A percentile compares a stretch with the other conserved stretches of the same genome.
These are phyloP conservation scores for Pouteria glomerata DNA, from an alignment of 148 eudicot genomes.

Conservation along the genomic window DNA sequence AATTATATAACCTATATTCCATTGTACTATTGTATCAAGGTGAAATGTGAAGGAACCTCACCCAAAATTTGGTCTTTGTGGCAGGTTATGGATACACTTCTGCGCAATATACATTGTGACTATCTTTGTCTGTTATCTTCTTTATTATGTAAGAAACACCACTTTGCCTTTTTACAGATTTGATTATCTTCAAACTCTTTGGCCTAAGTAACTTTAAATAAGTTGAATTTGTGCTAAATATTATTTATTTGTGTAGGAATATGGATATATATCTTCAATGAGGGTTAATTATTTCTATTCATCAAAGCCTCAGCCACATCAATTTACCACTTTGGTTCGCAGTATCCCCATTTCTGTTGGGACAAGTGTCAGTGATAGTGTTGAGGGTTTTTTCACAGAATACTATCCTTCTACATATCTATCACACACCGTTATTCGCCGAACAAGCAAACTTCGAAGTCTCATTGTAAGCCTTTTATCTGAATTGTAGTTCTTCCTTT, in stretches of 20 bases:
- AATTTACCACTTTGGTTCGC: slow-evolving; percentile 79
- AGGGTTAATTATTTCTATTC: slow-evolving; percentile 58
- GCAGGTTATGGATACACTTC: slow-evolving; percentile 67
- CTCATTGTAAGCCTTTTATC: slow-evolving; percentile 55
- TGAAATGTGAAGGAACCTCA: slow-evolving; percentile 3
- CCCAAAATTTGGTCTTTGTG: slow-evolving; percentile 20
- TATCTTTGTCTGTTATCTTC: slow-evolving; percentile 51
- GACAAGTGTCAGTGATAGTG: slow-evolving; percentile 55
- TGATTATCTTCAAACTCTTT: too few species aligned
- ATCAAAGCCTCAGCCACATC: slow-evolving; percentile 74
- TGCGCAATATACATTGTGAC: slow-evolving; percentile 53
- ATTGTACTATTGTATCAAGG: background rate
- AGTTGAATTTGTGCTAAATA: slow-evolving; percentile 1
- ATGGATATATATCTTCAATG: slow-evolving; percentile 49
- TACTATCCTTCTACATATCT: slow-evolving; percentile 75
- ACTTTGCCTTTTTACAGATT: too few species aligned
- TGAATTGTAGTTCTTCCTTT: background rate
- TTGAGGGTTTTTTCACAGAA: slow-evolving; percentile 63
- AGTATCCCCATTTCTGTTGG: slow-evolving; percentile 61
- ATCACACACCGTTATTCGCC: slow-evolving; percentile 66
- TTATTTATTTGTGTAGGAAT: slow-evolving; percentile 54
- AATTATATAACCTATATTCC: background rate
- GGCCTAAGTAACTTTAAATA: too few species aligned
- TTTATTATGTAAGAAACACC: slow-evolving; percentile 61
- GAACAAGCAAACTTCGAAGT: slow-evolving; percentile 57